Evolutionary conservation across 2,329 filamentous ascomycete genomes (phyloP).

Genomic region (Bertia moriformis): DNA sequence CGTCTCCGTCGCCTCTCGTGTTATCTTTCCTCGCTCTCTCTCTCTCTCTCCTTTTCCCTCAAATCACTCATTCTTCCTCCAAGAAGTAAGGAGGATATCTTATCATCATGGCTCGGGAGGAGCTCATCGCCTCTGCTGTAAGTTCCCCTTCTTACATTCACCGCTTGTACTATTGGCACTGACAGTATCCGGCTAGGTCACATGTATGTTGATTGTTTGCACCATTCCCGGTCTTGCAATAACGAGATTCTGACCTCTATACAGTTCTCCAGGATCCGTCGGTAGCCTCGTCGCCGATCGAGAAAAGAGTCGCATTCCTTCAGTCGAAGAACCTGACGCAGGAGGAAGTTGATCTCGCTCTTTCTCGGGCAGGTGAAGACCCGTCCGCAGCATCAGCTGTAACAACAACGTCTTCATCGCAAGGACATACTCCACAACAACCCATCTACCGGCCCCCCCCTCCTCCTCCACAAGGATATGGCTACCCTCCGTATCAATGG

Average conservation of each 20-base stretch:
- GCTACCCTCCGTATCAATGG: constrained; percentile 40
- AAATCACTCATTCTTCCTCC: background rate
- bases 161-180: constrained; percentile 1
- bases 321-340: constrained; percentile 94
- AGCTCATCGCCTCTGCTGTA: background rate
- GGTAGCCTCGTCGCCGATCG: constrained; percentile 75
- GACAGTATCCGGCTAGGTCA: constrained; percentile 10
- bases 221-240: constrained; percentile 10
- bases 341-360: constrained; percentile 78
- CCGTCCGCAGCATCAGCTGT: constrained; percentile 27
- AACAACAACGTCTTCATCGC: constrained; percentile 18
- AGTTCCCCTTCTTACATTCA: background rate
- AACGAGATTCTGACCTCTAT: constrained; percentile 9
- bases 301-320: constrained; percentile 83
- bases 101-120: background rate
- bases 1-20: background rate
- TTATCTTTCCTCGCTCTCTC: too few species aligned
- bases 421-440: too few species aligned
- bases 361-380: constrained; percentile 52
- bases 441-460: constrained; percentile 28
- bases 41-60: too few species aligned
- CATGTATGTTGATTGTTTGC: too few species aligned
- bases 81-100: background rate
- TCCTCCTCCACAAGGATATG: constrained; percentile 27
- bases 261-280: constrained; percentile 86